phyloP scores from a whole-genome alignment of 208 protist genomes.

The Strigomonas culicis region DNA sequence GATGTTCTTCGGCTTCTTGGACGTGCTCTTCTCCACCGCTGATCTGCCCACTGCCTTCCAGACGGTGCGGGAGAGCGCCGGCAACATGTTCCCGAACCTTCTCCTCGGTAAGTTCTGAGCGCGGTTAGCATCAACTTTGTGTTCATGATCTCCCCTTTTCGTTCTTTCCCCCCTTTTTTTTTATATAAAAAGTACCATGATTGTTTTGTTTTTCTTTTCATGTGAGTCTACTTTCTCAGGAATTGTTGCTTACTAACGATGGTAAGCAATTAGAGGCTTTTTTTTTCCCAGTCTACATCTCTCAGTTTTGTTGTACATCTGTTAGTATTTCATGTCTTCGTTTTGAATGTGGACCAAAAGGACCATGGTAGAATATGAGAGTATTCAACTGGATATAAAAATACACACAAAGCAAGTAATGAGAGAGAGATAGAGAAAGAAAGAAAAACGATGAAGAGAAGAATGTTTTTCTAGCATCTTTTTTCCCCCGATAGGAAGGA shows the following conservation, averaged over 20 bases:
- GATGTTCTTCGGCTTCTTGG: constrained; percentile 90
- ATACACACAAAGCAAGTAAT: not conserved
- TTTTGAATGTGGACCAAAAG: too few relatives aligned
- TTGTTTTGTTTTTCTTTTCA: not conserved
- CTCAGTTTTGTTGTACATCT: too few relatives aligned
- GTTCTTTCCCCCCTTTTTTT: constrained; percentile 1
- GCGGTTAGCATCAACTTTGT: not conserved
- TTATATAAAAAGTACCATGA: constrained; percentile 3
- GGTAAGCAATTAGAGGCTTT: too few relatives aligned
- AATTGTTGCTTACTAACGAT: too few relatives aligned
- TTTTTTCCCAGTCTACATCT: too few relatives aligned
- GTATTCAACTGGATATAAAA: not conserved
- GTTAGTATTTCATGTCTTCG: too few relatives aligned
- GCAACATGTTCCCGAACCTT: constrained; percentile 69
- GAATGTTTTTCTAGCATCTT: not conserved
- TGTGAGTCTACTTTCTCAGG: too few relatives aligned
- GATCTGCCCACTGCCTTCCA: constrained; percentile 67
- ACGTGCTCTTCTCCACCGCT: constrained; percentile 78
- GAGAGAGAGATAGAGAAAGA: not conserved
- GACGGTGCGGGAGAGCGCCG: constrained; percentile 59
- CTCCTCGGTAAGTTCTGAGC: constrained; percentile 74
- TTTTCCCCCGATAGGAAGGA: not conserved
- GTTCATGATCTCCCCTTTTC: not conserved
- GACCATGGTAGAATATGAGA: too few relatives aligned
- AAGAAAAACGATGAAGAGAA: not conserved